Evolutionary conservation across 2,329 filamentous ascomycete species (phyloP).

Genomic region (Penicillium crustosum): DNA sequence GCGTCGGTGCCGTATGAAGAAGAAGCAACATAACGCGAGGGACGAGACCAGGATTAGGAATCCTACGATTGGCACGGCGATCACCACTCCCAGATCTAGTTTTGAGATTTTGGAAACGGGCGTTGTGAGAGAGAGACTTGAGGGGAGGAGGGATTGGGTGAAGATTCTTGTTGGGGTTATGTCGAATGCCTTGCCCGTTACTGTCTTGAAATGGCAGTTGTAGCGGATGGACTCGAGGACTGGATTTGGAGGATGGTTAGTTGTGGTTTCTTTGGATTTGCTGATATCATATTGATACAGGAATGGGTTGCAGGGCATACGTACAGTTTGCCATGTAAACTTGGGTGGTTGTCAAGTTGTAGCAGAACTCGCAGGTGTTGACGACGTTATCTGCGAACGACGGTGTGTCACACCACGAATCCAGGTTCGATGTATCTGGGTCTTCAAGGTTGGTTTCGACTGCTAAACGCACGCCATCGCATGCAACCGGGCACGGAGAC

Average conservation of each 20-base stretch:
- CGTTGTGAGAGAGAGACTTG: slow-evolving; percentile 27
- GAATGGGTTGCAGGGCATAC: slow-evolving; percentile 17
- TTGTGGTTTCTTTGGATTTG: background rate
- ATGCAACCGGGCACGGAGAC: slow-evolving; percentile 47
- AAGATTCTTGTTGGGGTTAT: slow-evolving; percentile 45
- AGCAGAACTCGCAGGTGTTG: slow-evolving; percentile 45
- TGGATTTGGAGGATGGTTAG: slow-evolving; percentile 19
- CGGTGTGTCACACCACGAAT: slow-evolving; percentile 40
- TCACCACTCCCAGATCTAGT: slow-evolving; percentile 41
- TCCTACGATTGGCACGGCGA: slow-evolving; percentile 46
- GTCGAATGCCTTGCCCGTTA: slow-evolving; percentile 38
- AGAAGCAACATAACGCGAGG: slow-evolving; percentile 41
- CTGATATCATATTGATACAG: background rate
- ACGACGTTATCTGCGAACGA: slow-evolving; percentile 45
- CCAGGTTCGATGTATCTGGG: slow-evolving; percentile 32
- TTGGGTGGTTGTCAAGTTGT: slow-evolving; percentile 43
- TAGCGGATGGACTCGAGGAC: slow-evolving; percentile 49
- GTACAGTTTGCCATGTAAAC: slow-evolving; percentile 47
- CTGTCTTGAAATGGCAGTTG: slow-evolving; percentile 44
- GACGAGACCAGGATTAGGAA: slow-evolving; percentile 40
- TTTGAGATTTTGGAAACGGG: slow-evolving; percentile 15
- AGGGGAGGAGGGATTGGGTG: slow-evolving; percentile 40
- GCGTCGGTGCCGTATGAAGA: slow-evolving; percentile 45
- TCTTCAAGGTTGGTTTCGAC: slow-evolving; percentile 33
- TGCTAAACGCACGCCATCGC: slow-evolving; percentile 35